These are phyloP conservation scores for Chrysopogon serrulatus DNA, from an alignment of 176 grass and related monocot species.

Conservation along the genomic window DNA sequence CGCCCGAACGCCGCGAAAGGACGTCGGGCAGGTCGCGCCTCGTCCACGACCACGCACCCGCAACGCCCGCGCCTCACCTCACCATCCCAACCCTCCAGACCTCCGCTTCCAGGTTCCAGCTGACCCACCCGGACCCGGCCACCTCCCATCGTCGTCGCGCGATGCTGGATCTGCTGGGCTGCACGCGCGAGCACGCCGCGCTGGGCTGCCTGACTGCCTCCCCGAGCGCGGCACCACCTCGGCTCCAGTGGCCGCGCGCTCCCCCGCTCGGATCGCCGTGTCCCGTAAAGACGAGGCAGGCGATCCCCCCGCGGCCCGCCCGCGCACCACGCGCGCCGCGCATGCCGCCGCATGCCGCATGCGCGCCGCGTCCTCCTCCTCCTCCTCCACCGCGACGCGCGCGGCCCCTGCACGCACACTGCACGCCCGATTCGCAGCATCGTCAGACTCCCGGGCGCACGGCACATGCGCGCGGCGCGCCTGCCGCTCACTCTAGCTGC, in stretches of 20 bases:
- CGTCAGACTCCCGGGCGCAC: not conserved
- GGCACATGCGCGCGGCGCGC: not conserved
- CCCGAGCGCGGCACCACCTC: not conserved
- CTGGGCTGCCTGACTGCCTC: conserved; percentile 25
- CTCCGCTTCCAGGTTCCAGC: too few relatives aligned
- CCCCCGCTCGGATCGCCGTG: not conserved
- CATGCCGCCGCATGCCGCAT: not conserved
- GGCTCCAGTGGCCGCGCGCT: not conserved
- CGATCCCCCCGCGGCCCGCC: not conserved
- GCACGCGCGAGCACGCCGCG: not conserved
- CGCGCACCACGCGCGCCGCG: not conserved
- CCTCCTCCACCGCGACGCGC: too few relatives aligned
- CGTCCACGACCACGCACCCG: too few relatives aligned
- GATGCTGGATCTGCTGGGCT: too few relatives aligned
- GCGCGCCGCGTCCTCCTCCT: not conserved
- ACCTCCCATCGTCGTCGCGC: too few relatives aligned
- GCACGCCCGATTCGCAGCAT: not conserved
- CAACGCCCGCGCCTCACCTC: too few relatives aligned
- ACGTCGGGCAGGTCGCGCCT: too few relatives aligned
- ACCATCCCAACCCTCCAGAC: not conserved
- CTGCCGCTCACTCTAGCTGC: not conserved
- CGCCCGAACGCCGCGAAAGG: too few relatives aligned
- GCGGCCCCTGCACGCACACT: not conserved
- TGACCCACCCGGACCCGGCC: not conserved
- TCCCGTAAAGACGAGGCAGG: conserved; percentile 13